Base-by-base conservation (phyloP, 176 grass and related monocot genomes). In the Aegilops speltoides region DNA sequence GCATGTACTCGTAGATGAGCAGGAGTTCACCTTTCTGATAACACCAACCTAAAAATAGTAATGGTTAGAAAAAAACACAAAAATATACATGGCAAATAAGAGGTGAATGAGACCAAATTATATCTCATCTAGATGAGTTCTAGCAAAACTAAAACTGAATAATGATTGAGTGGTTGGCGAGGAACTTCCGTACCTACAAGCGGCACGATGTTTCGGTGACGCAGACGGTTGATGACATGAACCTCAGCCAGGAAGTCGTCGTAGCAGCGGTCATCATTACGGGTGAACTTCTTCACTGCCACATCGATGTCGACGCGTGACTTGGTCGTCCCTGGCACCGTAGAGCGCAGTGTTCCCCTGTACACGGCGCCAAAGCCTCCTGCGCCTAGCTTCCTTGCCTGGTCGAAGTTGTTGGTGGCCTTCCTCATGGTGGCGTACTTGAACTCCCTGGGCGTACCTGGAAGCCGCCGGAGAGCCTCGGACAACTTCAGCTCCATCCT, bases 251-350 rank as follows among this genome's bases (percentile, higher is more conserved):
- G 34, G 81, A 83, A 83, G 54, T 62, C 68, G 3, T 83, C 34
- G 50, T 61, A 83, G 52, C 81, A 17, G 2, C 68, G 12, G n/a
- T 72, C 45, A 22, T 83, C 67, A 2, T 73, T 23, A 6, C 52
- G 69, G 0, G 68, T 83, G 81, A 83, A 83, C 23, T 72, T 83
- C 68, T 83, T 83, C 33, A 83, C 81, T 0, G 81, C 81, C 3
- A 83, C 68, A 1, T 69, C 67, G 17, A 69, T 11, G 67, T 22
- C 3, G 17, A 10, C 34, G 8, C 17, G 1, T 10, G 43, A 13
- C 31, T 37, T 70, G 67, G 32, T 34, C 7, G 7, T 37, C 8
- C 29, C 67, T 22, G 67, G 12, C 43, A 46, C 43, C 43, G 32
- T 0, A 20, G 67, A 11, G 67, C 20, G 32, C 32, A 70, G 45